Evolutionary conservation across 257 asterid species (phyloP), one percentile per base, ranked within the genome.

Genomic region (Echites panduratus): DNA sequence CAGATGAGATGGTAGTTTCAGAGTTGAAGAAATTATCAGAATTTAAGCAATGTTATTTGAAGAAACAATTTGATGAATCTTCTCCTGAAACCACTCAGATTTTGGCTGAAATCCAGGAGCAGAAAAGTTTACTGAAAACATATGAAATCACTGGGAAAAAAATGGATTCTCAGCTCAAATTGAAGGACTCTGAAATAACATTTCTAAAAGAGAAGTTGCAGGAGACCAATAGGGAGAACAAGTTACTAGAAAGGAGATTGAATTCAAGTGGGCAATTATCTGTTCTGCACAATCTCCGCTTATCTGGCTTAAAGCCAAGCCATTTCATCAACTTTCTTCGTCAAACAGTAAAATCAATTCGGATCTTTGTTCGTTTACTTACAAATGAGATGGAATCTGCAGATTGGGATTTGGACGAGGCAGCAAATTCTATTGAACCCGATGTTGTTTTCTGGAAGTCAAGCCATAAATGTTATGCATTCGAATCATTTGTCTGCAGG

Each of bases 381-480:
- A 77, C 78, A 20, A 70, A 72, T 10, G 93, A 87, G 75, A 86
- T 94, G 95, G 90, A 86, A 53, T 81, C 81, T 59, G 86, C 93
- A 0, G 89, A 77, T 40, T 94, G 97, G 98, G 96, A 90, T 79
- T 69, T 94, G 82, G 88, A 82, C 44, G 80, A 81, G 40, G 97
- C 90, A 0, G 99, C 90, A 22, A 70, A 75, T n/a, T 80, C 90
- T 4, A 83, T 94, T 17, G 82, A 81, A 26, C 91, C 95, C 0
- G 88, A 84, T 2, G 79, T 83, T 52, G 58, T 83, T n/a, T 89
- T 82, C 73, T 82, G 84, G 87, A 79, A 83, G 67, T 47, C 75
- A 22, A 87, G 68, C 72, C 87, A 94, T 64, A 77, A 71, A 44
- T 84, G 90, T 61, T 91, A 76, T 48, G 95, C 93, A 0, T 87